Base-by-base conservation (phyloP, 2,329 filamentous ascomycete species). In the Hymenoscyphus salicellus region DNA sequence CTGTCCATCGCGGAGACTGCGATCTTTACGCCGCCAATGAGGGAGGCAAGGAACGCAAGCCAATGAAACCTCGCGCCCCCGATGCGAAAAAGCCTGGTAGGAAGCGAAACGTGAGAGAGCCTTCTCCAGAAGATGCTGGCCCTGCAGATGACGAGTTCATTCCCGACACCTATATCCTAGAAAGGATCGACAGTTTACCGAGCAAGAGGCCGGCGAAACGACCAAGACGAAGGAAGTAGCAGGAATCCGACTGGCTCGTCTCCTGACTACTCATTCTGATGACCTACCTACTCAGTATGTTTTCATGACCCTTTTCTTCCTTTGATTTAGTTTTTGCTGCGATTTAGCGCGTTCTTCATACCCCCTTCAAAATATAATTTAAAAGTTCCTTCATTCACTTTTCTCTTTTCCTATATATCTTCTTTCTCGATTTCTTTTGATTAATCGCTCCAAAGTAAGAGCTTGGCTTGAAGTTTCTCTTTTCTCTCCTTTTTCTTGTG, bases 1-100 rank as follows among this genome's bases (percentile, higher is more conserved):
- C 71, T 55, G 60, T 66, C 10, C 73, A 75, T 58, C 41, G 65
- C 23, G 72, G 72, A 10, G 67, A 75, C 33, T 68, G 75, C n/a
- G 70, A 74, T n/a, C 16, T 67, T 1, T 72, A 65, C 55, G 64
- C 73, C 20, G 58, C 41, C 5, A 65, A 62, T 3, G 57, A 63
- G 30, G 55, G 61, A 52, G 16, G 52, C 7, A 58, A 63, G 28
- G 30, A 11, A 30, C 60, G 60, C n/a, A 55, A 32, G 28, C 55
- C 55, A 30, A 30, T 33, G 30, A 56, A 17, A 32, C 55, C 28
- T 56, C 55, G 55, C 14, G 28, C 43, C 14, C 30, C 60, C 17
- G 30, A 46, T 23, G 60, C 28, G 16, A 33, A 49, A 26, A 55
- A 56, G 33, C 23, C 46, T 41, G 23, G 23, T 49, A 43, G 38